Conservation (phyloP, 768 basidiomycete genomes). For the Filobasidium floriforme region DNA sequence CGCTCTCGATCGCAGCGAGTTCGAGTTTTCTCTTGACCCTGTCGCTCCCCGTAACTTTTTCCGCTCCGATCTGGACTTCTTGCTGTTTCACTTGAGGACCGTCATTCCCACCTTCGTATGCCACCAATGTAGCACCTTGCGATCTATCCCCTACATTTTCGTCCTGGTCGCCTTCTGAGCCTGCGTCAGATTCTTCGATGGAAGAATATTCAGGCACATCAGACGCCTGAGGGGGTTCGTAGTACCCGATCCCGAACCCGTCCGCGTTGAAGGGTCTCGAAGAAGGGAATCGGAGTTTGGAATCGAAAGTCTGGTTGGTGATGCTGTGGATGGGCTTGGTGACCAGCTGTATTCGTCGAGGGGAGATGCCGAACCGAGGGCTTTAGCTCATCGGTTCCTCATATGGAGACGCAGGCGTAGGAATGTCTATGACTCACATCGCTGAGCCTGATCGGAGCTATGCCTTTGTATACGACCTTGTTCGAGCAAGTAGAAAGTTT, state of each 20-base stretch:
- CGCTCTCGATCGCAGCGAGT: conserved; percentile 33
- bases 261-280: conserved; percentile 47
- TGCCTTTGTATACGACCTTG: conserved; percentile 83
- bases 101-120: neutral
- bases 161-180: neutral
- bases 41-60: conserved; percentile 20
- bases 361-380: too few species aligned
- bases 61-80: conserved; percentile 8
- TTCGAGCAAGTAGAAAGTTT: neutral
- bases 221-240: conserved; percentile 50
- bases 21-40: conserved; percentile 26
- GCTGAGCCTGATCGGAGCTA: conserved; percentile 80
- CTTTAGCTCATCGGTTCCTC: too few species aligned
- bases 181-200: neutral
- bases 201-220: neutral
- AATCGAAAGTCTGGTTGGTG: conserved; percentile 95
- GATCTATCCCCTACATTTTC: neutral
- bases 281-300: conserved; percentile 58
- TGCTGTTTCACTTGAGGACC: neutral
- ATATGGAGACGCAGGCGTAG: too few species aligned
- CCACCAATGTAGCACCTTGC: neutral
- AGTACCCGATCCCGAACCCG: conserved; percentile 99
- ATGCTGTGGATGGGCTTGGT: conserved; percentile 91
- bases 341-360: conserved; percentile 56
- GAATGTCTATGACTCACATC: conserved; percentile 57